These are phyloP conservation scores for Stagonosporopsis tanaceti DNA, from an alignment of 2,329 filamentous ascomycete genomes.

Conservation along the genomic window DNA sequence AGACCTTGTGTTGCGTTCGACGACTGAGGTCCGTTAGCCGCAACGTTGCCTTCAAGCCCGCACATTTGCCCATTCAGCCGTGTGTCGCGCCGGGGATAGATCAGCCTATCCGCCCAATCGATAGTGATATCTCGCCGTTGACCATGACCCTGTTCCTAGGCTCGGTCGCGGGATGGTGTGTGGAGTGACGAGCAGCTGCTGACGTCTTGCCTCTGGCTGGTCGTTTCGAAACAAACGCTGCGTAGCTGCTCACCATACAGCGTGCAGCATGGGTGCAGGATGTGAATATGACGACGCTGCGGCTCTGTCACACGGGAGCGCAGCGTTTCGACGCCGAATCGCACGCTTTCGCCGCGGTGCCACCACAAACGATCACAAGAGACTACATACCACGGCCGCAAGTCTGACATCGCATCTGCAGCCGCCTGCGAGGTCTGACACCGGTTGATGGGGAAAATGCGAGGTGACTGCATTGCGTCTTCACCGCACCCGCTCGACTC, in stretches of 20 bases:
- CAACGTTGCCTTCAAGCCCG: conserved; percentile 23
- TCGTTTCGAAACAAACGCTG: conserved; percentile 45
- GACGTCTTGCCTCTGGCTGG: conserved; percentile 36
- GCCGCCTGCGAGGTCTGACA: conserved; percentile 23
- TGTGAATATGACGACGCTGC: conserved; percentile 36
- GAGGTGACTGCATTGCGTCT: conserved; percentile 29
- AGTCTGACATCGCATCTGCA: conserved; percentile 23
- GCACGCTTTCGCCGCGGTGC: conserved; percentile 36
- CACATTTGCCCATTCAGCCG: conserved; percentile 37
- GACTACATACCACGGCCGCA: conserved; percentile 19
- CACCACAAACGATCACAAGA: conserved; percentile 34
- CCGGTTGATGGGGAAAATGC: conserved; percentile 12
- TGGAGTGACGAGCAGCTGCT: conserved; percentile 31
- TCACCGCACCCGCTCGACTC: conserved; percentile 15
- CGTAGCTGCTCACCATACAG: conserved; percentile 32
- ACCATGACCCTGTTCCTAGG: conserved; percentile 37
- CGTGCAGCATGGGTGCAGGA: conserved; percentile 24
- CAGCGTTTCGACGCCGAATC: conserved; percentile 33
- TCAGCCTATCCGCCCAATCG: conserved; percentile 51
- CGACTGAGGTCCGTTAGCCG: conserved; percentile 24
- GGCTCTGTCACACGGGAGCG: conserved; percentile 34
- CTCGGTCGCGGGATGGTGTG: conserved; percentile 27
- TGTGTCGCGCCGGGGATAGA: conserved; percentile 27
- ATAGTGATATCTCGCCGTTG: conserved; percentile 49
- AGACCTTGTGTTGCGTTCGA: conserved; percentile 39